phyloP scores from a whole-genome alignment of 495 filamentous ascomycete genomes.

The Aspergillus haitiensis region DNA sequence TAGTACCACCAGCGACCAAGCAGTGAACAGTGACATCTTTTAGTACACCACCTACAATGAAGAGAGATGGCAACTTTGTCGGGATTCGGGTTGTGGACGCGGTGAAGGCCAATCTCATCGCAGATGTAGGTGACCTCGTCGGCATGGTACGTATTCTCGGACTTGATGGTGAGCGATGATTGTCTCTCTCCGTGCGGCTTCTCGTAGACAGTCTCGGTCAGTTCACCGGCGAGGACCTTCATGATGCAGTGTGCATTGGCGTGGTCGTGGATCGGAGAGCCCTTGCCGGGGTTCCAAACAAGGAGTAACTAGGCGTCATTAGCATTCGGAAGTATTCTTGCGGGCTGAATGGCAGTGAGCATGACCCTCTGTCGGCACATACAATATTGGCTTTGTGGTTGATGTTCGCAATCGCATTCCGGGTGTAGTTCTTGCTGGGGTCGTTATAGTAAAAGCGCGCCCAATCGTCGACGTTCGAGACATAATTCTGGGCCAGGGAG shows the following conservation, averaged over 20 bases:
- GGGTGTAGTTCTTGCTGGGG: slow-evolving; percentile 40
- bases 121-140: slow-evolving; percentile 78
- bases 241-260: slow-evolving; percentile 75
- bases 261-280: slow-evolving; percentile 81
- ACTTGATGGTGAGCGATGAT: slow-evolving; percentile 31
- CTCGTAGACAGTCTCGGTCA: slow-evolving; percentile 74
- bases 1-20: background rate
- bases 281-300: slow-evolving; percentile 84
- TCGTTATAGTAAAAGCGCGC: slow-evolving; percentile 37
- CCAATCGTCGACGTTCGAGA: slow-evolving; percentile 38
- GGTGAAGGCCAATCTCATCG: slow-evolving; percentile 78
- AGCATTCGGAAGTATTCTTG: background rate
- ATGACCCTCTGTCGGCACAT: slow-evolving; percentile 8
- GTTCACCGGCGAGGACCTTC: slow-evolving; percentile 54
- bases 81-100: slow-evolving; percentile 67
- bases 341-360: background rate
- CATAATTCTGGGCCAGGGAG: slow-evolving; percentile 33
- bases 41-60: slow-evolving; percentile 54
- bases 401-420: slow-evolving; percentile 42
- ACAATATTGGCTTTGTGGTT: slow-evolving; percentile 42
- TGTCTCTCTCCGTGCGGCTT: slow-evolving; percentile 49
- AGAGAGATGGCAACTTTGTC: slow-evolving; percentile 77
- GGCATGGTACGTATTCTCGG: slow-evolving; percentile 33
- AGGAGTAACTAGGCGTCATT: slow-evolving; percentile 62
- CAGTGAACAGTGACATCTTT: background rate